These are phyloP conservation scores for Epicoccum nigrum DNA, from an alignment of 2,329 filamentous ascomycete species.

Conservation along the genomic window DNA sequence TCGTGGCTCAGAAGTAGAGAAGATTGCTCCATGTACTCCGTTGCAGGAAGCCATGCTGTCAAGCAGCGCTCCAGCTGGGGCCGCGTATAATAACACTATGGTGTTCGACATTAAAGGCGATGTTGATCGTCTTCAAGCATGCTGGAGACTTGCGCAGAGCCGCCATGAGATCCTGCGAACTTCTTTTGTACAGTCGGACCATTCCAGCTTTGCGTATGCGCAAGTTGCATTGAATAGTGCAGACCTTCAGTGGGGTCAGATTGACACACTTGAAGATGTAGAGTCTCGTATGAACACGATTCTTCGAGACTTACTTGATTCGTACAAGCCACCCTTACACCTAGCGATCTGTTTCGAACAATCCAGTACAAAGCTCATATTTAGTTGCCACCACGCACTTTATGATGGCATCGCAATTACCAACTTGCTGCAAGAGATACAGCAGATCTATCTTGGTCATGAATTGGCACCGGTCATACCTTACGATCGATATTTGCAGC, in stretches of 20 bases:
- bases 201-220: slow-evolving; percentile 66
- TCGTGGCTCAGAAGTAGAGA: slow-evolving; percentile 50
- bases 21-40: slow-evolving; percentile 80
- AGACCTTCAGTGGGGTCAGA: slow-evolving; percentile 50
- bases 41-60: slow-evolving; percentile 88
- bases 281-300: slow-evolving; percentile 49
- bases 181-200: slow-evolving; percentile 71
- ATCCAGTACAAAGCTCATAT: slow-evolving; percentile 45
- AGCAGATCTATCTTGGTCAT: slow-evolving; percentile 59
- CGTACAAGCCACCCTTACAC: slow-evolving; percentile 43
- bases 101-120: slow-evolving; percentile 65
- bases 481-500: slow-evolving; percentile 69
- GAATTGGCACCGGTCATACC: slow-evolving; percentile 57
- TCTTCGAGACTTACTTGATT: slow-evolving; percentile 58
- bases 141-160: slow-evolving; percentile 67
- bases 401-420: slow-evolving; percentile 84
- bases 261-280: slow-evolving; percentile 31
- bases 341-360: slow-evolving; percentile 35
- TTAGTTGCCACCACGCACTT: slow-evolving; percentile 77
- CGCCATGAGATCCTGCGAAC: slow-evolving; percentile 81
- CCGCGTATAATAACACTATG: slow-evolving; percentile 75
- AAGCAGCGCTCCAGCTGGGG: slow-evolving; percentile 53
- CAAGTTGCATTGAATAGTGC: slow-evolving; percentile 67
- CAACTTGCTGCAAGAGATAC: slow-evolving; percentile 72
- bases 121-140: slow-evolving; percentile 57